Evolutionary conservation across 768 basidiomycete genomes (phyloP), one percentile per base, ranked within the genome.

Genomic region (Leccinellum rugosiceps): DNA sequence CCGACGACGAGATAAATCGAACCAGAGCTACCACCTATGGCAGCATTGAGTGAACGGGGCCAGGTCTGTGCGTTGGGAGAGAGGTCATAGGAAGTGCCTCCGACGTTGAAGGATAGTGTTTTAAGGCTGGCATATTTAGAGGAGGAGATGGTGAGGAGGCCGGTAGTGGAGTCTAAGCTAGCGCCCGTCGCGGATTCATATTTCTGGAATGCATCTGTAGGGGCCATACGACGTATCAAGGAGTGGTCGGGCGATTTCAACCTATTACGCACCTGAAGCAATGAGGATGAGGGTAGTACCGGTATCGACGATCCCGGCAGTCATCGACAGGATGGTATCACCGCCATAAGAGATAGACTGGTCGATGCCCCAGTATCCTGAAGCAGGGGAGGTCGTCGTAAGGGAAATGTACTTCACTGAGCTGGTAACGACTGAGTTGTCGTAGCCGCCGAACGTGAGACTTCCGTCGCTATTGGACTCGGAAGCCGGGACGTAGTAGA

Each of bases 11-110:
- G 71, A 50, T 72, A 72, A 23, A 74, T 72, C 31, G 34, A 44
- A 13, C 50, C 8, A 8, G 67, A 23, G 25, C 10, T 58, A 6
- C 71, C 74, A 11, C 74, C 74, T 25, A 74, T 59, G 21, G 19
- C 57, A 8, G 58, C 35, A 62, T 74, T 72, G 30, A 75, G 62
- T 14, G 67, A 65, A 44, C 68, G 70, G 2, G 73, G 73, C 70
- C 72, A 74, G 57, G 72, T 72, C 52, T 75, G 73, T 3, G 63
- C 72, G 26, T 72, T 69, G 6, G 66, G 56, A 4, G 56, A 56
- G 17, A 72, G 60, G 28, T 45, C 52, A 44, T 72, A 69, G 3
- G 58, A 50, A 1, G 28, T 26, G 3, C 53, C 61, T 30, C 67
- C 68, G 34, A 73, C 60, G 11, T 63, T 58, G 61, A 76, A 74